These are phyloP conservation scores for Barnettozyma salicaria DNA, from an alignment of 805 yeast genomes.

Conservation along the genomic window DNA sequence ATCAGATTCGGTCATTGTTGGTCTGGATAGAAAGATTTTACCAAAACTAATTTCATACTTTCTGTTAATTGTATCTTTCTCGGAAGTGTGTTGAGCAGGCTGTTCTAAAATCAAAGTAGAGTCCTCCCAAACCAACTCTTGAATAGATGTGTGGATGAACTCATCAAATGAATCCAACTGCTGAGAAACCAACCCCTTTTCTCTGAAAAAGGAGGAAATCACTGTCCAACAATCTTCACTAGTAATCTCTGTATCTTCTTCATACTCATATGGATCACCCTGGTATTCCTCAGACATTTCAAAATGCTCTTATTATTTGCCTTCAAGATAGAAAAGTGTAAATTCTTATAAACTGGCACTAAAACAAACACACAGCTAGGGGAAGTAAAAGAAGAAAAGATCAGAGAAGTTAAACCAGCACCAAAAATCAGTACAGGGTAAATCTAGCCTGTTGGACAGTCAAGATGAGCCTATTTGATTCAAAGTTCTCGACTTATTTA, in stretches of 20 bases:
- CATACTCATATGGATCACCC: slow-evolving; percentile 54
- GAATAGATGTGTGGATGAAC: slow-evolving; percentile 93
- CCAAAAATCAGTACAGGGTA: too few relatives aligned
- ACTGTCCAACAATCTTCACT: slow-evolving; percentile 99
- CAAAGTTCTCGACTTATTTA: too few relatives aligned
- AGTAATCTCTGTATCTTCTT: slow-evolving; percentile 52
- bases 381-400: too few relatives aligned
- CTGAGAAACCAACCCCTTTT: slow-evolving; percentile 95
- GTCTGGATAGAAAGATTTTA: slow-evolving; percentile 91
- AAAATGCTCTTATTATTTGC: slow-evolving; percentile 3
- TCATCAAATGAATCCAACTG: slow-evolving; percentile 98
- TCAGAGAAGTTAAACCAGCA: too few relatives aligned
- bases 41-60: slow-evolving; percentile 97
- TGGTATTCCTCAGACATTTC: slow-evolving; percentile 28
- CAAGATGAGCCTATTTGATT: too few relatives aligned
- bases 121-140: slow-evolving; percentile 95
- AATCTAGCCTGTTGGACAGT: too few relatives aligned
- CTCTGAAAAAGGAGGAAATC: slow-evolving; percentile 90
- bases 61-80: slow-evolving; percentile 82
- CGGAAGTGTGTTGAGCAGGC: slow-evolving; percentile 95
- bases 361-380: too few relatives aligned
- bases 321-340: neutral
- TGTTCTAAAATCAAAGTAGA: slow-evolving; percentile 91
- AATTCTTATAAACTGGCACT: too few relatives aligned
- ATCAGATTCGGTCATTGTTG: slow-evolving; percentile 98